Conservation (phyloP, 768 basidiomycete genomes). For the Leucosporidium yakuticum region DNA sequence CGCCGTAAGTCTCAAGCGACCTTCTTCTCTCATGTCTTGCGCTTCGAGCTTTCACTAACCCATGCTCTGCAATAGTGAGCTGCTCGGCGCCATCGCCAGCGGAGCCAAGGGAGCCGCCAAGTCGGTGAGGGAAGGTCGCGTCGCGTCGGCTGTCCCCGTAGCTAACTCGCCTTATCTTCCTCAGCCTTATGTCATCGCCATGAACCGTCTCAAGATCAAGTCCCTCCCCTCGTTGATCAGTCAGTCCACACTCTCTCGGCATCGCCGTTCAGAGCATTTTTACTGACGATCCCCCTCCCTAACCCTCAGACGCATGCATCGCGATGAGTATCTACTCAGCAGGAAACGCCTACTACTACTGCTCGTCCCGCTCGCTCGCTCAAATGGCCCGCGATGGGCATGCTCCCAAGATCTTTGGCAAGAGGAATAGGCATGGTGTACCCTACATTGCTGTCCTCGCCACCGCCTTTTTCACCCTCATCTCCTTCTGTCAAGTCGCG, state of each 20-base stretch:
- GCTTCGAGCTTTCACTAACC: no score
- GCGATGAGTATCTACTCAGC: conserved; percentile 21
- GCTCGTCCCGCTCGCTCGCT: conserved; percentile 40
- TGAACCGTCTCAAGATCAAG: conserved; percentile 32
- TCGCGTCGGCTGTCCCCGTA: no score
- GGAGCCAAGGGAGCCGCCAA: background rate
- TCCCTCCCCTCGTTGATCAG: conserved; percentile 33
- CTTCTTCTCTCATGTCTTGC: no score
- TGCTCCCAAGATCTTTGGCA: conserved; percentile 39
- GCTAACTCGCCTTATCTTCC: no score
- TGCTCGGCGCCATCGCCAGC: background rate
- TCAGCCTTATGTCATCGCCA: conserved; percentile 75
- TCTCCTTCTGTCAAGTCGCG: background rate
- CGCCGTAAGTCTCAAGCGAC: conserved; percentile 53
- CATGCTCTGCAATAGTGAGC: background rate
- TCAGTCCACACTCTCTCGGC: conserved; percentile 16
- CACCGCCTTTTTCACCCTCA: conserved; percentile 52
- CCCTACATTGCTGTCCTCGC: conserved; percentile 39
- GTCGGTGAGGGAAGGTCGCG: background rate
- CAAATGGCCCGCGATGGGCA: conserved; percentile 40
- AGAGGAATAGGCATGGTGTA: conserved; percentile 39
- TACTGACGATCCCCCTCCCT: no score
- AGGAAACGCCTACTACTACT: conserved; percentile 40
- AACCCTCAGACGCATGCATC: conserved; percentile 7
- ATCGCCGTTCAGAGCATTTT: no score